Percentiles rank a stretch among this genome's conserved stretches.
These are phyloP conservation scores for Boletus sp. DNA, from an alignment of 768 basidiomycete species.

Conservation along the genomic window DNA sequence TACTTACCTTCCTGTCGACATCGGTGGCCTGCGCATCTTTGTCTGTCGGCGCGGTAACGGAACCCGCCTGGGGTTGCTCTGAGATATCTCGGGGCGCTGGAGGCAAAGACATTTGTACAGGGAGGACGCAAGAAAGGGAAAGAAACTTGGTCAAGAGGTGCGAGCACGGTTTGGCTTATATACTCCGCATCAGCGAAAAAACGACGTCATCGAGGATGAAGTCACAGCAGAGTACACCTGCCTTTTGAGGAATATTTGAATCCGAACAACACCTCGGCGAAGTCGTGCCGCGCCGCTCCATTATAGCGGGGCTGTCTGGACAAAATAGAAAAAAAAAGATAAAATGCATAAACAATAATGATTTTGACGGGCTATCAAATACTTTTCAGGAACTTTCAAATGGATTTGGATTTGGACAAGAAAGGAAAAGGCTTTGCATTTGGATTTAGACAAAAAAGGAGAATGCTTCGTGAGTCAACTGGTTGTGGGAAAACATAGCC, in stretches of 20 bases:
- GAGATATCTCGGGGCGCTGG: constrained; percentile 60
- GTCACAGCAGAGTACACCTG: constrained; percentile 1
- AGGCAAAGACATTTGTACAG: constrained; percentile 60
- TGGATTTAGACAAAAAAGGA: too few relatives aligned
- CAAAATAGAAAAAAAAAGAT: too few relatives aligned
- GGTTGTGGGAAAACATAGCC: neutral
- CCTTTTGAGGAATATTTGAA: constrained; percentile 7
- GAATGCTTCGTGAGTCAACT: neutral
- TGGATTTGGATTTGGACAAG: too few relatives aligned
- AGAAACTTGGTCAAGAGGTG: neutral
- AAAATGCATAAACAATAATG: too few relatives aligned
- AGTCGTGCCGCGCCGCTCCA: too few relatives aligned
- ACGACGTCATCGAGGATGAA: constrained; percentile 15
- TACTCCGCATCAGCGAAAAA: constrained; percentile 2
- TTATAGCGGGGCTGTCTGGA: too few relatives aligned
- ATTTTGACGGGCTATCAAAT: too few relatives aligned
- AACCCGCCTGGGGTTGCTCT: constrained; percentile 50
- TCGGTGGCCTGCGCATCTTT: constrained; percentile 63
- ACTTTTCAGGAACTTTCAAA: too few relatives aligned
- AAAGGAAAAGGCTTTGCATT: too few relatives aligned
- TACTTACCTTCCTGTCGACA: constrained; percentile 68
- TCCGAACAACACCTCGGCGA: neutral
- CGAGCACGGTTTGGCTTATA: constrained; percentile 5
- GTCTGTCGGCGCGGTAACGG: constrained; percentile 69
- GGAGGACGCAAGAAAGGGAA: neutral